Percentiles rank a stretch among this genome's conserved stretches.
Evolutionary conservation across 1,139 yeast genomes (phyloP).

Genomic region (Hyphopichia burtonii): DNA sequence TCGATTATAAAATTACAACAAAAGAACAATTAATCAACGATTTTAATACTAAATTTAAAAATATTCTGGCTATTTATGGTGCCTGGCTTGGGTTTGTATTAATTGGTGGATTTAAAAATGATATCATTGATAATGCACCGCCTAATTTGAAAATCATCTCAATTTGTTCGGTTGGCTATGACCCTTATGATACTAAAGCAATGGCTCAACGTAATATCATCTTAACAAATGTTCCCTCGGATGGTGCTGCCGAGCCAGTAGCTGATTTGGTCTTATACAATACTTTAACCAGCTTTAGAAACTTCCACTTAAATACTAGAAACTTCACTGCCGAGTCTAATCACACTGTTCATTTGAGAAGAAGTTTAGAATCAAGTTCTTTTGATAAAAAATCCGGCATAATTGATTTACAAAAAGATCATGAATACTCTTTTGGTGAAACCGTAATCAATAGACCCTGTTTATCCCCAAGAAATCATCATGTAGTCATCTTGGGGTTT

Average conservation of each 20-base stretch:
- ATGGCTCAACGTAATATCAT: slow-evolving; percentile 44
- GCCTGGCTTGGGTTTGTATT: slow-evolving; percentile 58
- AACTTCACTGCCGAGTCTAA: slow-evolving; percentile 27
- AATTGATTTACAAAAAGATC: slow-evolving; percentile 15
- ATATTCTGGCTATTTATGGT: slow-evolving; percentile 59
- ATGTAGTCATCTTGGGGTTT: slow-evolving; percentile 71
- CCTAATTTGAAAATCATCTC: slow-evolving; percentile 52
- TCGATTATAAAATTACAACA: slow-evolving; percentile 41
- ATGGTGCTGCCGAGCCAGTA: slow-evolving; percentile 66
- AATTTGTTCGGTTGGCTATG: slow-evolving; percentile 71
- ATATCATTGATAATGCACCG: slow-evolving; percentile 54
- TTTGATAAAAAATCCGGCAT: slow-evolving; percentile 38
- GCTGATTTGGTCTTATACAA: slow-evolving; percentile 70
- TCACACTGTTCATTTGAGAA: slow-evolving; percentile 45
- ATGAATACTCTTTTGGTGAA: slow-evolving; percentile 52
- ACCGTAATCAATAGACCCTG: slow-evolving; percentile 32
- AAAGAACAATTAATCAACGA: slow-evolving; percentile 40
- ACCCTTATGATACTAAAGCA: slow-evolving; percentile 50
- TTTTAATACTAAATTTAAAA: slow-evolving; percentile 30
- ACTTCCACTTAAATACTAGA: slow-evolving; percentile 51
- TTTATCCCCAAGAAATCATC: slow-evolving; percentile 55
- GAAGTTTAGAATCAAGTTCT: slow-evolving; percentile 30
- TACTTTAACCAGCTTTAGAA: slow-evolving; percentile 61
- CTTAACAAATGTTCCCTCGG: slow-evolving; percentile 66
- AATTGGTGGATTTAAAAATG: slow-evolving; percentile 50